Percentiles rank a stretch among this genome's conserved stretches.
Evolutionary conservation across 2,329 filamentous ascomycete genomes (phyloP).

Genomic region (Dactylella cylindrospora): DNA sequence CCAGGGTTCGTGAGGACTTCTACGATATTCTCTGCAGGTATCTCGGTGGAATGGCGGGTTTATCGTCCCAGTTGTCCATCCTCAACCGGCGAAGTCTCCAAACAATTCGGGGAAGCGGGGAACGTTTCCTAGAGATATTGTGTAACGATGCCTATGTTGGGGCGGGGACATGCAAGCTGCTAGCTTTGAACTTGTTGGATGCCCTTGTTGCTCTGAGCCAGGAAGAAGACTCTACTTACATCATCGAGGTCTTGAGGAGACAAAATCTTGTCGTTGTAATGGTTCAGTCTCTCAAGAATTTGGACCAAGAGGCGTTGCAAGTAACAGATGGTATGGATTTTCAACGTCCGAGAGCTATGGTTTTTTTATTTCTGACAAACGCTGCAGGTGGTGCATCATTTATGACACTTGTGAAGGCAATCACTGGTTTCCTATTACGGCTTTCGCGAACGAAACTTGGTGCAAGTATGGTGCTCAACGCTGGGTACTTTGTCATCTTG

Average conservation of each 20-base stretch:
- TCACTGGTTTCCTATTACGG: constrained; percentile 78
- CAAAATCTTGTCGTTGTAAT: constrained; percentile 90
- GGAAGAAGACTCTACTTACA: constrained; percentile 68
- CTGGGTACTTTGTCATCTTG: constrained; percentile 79
- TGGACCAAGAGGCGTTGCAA: constrained; percentile 71
- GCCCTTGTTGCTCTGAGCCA: constrained; percentile 73
- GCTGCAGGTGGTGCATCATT: constrained; percentile 59
- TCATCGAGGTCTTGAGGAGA: constrained; percentile 76
- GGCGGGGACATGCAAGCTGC: constrained; percentile 76
- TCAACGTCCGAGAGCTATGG: constrained; percentile 4
- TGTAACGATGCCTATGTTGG: constrained; percentile 92
- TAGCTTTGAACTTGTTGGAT: constrained; percentile 81
- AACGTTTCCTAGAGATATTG: constrained; percentile 77
- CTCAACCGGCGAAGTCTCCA: constrained; percentile 60
- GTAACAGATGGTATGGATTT: constrained; percentile 59
- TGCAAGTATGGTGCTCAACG: constrained; percentile 81
- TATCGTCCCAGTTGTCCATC: constrained; percentile 57
- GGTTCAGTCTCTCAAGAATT: constrained; percentile 78
- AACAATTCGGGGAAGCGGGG: constrained; percentile 76
- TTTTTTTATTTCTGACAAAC: background rate
- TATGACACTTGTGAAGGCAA: constrained; percentile 68
- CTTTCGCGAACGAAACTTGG: constrained; percentile 82
- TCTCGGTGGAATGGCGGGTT: constrained; percentile 66
- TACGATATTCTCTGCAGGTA: constrained; percentile 92
- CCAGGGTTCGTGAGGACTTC: constrained; percentile 76